Conservation (phyloP, 352 stramenopile genomes). For the Phytophthora pseudosyringae region DNA sequence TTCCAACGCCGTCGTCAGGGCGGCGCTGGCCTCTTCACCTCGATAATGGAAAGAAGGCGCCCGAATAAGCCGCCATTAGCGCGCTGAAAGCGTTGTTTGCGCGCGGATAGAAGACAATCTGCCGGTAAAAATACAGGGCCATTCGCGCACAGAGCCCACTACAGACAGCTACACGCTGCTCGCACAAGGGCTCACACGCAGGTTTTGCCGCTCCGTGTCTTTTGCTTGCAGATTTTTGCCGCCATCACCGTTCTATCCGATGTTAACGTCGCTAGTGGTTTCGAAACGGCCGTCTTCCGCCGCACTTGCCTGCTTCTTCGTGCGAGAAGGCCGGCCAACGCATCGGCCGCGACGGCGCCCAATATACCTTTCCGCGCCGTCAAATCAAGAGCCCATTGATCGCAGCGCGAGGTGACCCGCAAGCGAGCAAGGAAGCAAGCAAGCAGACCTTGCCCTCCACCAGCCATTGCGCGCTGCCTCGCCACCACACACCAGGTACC, state of each 20-base stretch:
- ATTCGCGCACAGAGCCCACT: no score
- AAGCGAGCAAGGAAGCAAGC: conserved; percentile 8
- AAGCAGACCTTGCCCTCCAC: background rate
- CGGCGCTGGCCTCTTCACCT: conserved; percentile 7
- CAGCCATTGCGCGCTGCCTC: background rate
- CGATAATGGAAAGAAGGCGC: conserved; percentile 18
- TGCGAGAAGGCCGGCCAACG: conserved; percentile 4
- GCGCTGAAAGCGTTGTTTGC: background rate
- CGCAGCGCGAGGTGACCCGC: background rate
- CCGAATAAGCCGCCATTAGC: conserved; percentile 4
- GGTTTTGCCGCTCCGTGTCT: no score
- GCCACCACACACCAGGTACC: conserved; percentile 10
- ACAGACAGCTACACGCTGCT: no score
- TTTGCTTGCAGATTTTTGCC: no score
- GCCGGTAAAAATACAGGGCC: background rate
- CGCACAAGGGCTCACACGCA: no score
- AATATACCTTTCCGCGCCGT: conserved; percentile 31
- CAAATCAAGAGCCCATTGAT: conserved; percentile 14
- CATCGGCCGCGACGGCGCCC: background rate
- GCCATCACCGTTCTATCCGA: background rate
- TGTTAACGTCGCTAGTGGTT: conserved; percentile 5
- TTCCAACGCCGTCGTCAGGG: conserved; percentile 25
- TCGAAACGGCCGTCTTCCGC: conserved; percentile 27
- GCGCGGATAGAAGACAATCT: background rate
- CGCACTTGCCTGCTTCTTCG: conserved; percentile 18